These are phyloP conservation scores for Trichoderma parareesei DNA, from an alignment of 495 filamentous ascomycete genomes.

Conservation along the genomic window DNA sequence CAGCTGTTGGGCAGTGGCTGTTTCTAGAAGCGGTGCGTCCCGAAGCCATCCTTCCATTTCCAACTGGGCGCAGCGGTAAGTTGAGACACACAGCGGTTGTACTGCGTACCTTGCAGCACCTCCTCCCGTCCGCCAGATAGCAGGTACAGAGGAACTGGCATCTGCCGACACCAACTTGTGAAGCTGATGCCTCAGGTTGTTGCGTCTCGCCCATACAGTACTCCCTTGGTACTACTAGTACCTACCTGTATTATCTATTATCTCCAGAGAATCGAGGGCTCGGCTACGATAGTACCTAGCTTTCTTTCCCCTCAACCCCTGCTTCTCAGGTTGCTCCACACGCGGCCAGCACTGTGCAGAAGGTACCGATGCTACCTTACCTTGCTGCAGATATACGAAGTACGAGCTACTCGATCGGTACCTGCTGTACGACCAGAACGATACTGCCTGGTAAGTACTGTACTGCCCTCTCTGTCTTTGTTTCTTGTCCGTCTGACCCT, in stretches of 20 bases:
- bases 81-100: neutral
- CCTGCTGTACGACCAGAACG: neutral
- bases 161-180: too few relatives aligned
- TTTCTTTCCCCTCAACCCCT: neutral
- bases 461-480: neutral
- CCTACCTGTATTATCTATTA: neutral
- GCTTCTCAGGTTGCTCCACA: neutral
- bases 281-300: conserved; percentile 1
- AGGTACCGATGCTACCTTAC: too few relatives aligned
- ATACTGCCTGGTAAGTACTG: neutral
- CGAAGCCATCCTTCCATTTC: neutral
- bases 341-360: too few relatives aligned
- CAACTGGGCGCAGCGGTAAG: neutral
- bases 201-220: too few relatives aligned
- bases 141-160: too few relatives aligned
- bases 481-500: conserved; percentile 1
- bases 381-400: neutral
- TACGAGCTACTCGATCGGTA: neutral
- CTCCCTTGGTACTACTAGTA: too few relatives aligned
- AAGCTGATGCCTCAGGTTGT: too few relatives aligned
- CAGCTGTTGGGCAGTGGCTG: neutral
- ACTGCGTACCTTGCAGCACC: neutral
- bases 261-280: neutral
- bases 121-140: too few relatives aligned
- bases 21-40: conserved; percentile 6